phyloP scores from a whole-genome alignment of 176 grass and related monocot species.

The Avena insularis region DNA sequence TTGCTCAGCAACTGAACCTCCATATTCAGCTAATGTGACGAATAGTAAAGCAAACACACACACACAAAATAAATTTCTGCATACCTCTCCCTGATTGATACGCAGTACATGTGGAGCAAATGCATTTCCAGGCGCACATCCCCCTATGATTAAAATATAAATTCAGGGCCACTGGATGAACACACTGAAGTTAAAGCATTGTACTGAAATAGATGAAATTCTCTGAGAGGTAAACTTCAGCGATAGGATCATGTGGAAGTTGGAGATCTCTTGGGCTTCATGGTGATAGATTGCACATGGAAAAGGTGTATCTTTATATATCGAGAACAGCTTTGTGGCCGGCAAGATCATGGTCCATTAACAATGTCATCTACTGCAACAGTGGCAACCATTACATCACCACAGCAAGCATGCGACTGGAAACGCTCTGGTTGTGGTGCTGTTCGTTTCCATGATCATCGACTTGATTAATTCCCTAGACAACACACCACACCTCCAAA shows the following conservation, averaged over 20 bases:
- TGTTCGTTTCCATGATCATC: background rate
- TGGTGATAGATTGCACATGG: background rate
- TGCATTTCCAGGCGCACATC: conserved; percentile 44
- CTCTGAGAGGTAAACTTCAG: background rate
- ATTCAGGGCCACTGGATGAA: background rate
- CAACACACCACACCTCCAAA: background rate
- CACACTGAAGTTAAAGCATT: background rate
- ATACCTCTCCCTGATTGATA: conserved; percentile 51
- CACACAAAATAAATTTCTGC: background rate
- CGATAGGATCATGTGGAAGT: background rate
- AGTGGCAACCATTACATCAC: background rate
- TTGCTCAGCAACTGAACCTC: background rate
- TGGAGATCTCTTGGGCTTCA: background rate
- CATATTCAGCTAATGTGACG: background rate
- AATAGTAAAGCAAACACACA: background rate
- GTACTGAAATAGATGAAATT: background rate
- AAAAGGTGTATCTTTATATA: background rate
- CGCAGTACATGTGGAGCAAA: conserved; percentile 49
- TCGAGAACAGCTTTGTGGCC: background rate
- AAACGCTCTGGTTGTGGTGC: background rate
- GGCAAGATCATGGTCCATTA: background rate
- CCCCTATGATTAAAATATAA: conserved; percentile 35
- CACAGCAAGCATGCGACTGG: background rate
- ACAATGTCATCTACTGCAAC: background rate
- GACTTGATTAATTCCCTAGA: background rate